Evolutionary conservation across 140 eudicot species (phyloP).

Genomic region (Flaveria floridana): DNA sequence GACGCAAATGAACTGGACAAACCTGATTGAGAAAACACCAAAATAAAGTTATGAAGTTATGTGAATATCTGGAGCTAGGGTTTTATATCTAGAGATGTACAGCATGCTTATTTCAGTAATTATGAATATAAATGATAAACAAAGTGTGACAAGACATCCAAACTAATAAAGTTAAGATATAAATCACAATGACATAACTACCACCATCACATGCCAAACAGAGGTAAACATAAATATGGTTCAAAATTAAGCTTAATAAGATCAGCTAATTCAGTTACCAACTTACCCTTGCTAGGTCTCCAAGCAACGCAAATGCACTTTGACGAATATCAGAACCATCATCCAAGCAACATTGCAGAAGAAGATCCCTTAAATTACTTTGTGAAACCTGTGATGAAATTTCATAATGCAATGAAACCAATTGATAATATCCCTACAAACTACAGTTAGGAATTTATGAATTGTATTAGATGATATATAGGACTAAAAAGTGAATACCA

Average conservation of each 20-base stretch:
- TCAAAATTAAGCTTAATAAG: neutral
- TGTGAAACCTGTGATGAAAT: constrained; percentile 64
- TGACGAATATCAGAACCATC: constrained; percentile 82
- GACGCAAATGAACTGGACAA: constrained; percentile 75
- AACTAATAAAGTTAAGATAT: neutral
- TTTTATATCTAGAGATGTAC: neutral
- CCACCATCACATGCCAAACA: neutral
- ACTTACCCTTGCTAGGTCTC: constrained; percentile 97
- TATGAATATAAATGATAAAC: neutral
- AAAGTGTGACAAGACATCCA: neutral
- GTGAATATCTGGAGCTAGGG: constrained; percentile 8
- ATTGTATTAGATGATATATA: neutral
- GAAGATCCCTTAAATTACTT: constrained; percentile 79
- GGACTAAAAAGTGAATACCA: constrained; percentile 47
- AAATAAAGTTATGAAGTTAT: constrained; percentile 2
- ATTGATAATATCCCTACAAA: neutral
- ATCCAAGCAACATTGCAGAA: constrained; percentile 91
- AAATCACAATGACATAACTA: neutral
- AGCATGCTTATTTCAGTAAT: constrained; percentile 13
- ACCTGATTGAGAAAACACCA: constrained; percentile 48
- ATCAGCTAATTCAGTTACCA: constrained; percentile 20
- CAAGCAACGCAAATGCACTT: constrained; percentile 97
- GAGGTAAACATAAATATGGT: neutral
- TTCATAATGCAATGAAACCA: neutral
- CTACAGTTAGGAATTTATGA: neutral